These are phyloP conservation scores for Ustilago bromivora DNA, from an alignment of 1,284 basidiomycete species.

Conservation along the genomic window DNA sequence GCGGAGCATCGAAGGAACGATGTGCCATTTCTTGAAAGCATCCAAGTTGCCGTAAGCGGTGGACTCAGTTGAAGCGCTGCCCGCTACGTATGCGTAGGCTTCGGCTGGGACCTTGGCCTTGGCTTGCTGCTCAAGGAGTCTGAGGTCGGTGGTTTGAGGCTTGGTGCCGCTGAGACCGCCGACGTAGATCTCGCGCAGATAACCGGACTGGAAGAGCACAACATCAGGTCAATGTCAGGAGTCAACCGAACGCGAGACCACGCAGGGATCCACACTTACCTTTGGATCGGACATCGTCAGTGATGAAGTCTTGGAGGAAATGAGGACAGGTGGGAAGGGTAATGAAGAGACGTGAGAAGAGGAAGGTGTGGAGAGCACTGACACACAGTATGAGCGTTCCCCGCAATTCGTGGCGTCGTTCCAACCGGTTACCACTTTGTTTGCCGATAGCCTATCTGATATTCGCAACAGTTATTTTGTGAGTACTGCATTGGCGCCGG, in stretches of 20 bases:
- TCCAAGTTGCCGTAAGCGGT: conserved; percentile 53
- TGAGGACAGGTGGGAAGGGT: background rate
- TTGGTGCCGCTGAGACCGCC: conserved; percentile 37
- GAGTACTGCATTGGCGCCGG: background rate
- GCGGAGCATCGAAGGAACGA: conserved; percentile 56
- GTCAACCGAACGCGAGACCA: background rate
- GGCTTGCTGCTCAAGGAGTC: conserved; percentile 50
- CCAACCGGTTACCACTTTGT: background rate
- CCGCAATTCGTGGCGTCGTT: conserved; percentile 4
- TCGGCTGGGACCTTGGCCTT: conserved; percentile 45
- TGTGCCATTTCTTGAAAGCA: conserved; percentile 53
- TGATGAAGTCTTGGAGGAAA: background rate
- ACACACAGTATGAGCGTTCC: conserved; percentile 3
- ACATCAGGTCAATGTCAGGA: background rate
- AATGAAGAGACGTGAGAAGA: background rate
- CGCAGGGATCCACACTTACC: conserved; percentile 6
- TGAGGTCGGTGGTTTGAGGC: conserved; percentile 47
- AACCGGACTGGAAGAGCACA: conserved; percentile 27
- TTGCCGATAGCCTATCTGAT: background rate
- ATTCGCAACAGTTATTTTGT: background rate
- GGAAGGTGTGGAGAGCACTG: background rate
- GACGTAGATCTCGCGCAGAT: conserved; percentile 61
- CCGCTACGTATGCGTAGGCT: conserved; percentile 61
- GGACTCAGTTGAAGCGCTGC: conserved; percentile 54
- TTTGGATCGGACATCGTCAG: conserved; percentile 40